Conservation (phyloP, 495 filamentous ascomycete species). For the Annulohypoxylon moriforme region DNA sequence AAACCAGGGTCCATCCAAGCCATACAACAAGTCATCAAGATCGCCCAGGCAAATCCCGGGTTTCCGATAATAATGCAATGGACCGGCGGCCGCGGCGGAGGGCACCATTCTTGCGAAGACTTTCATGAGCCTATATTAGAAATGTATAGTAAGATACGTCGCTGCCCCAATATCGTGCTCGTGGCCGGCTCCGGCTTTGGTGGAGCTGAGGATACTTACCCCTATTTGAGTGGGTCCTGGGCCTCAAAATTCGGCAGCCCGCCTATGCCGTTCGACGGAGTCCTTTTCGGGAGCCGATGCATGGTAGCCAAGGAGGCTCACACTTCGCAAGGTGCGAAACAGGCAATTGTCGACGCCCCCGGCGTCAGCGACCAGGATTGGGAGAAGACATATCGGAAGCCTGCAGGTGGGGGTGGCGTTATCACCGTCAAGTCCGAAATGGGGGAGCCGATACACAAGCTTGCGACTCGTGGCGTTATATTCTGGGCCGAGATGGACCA, state of each 20-base stretch:
- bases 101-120: conserved; percentile 86
- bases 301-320: conserved; percentile 87
- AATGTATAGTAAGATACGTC: conserved; percentile 78
- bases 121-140: conserved; percentile 83
- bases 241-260: conserved; percentile 76
- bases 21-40: conserved; percentile 82
- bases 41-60: conserved; percentile 79
- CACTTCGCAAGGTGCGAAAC: conserved; percentile 83
- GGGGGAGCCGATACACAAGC: conserved; percentile 92
- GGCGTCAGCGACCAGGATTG: conserved; percentile 84
- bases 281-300: conserved; percentile 79
- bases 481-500: conserved; percentile 93
- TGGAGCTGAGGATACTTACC: conserved; percentile 81
- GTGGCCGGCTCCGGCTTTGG: conserved; percentile 84
- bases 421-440: conserved; percentile 89
- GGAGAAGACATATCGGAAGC: conserved; percentile 86
- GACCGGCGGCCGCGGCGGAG: conserved; percentile 85
- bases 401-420: conserved; percentile 73
- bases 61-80: conserved; percentile 85
- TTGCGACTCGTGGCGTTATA: conserved; percentile 83
- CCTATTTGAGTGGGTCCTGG: conserved; percentile 81
- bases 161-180: conserved; percentile 76
- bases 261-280: conserved; percentile 84
- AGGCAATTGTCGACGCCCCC: conserved; percentile 81
- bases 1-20: conserved; percentile 82